Conservation (phyloP, 2,329 filamentous ascomycete genomes). For the Diaporthe velutina region DNA sequence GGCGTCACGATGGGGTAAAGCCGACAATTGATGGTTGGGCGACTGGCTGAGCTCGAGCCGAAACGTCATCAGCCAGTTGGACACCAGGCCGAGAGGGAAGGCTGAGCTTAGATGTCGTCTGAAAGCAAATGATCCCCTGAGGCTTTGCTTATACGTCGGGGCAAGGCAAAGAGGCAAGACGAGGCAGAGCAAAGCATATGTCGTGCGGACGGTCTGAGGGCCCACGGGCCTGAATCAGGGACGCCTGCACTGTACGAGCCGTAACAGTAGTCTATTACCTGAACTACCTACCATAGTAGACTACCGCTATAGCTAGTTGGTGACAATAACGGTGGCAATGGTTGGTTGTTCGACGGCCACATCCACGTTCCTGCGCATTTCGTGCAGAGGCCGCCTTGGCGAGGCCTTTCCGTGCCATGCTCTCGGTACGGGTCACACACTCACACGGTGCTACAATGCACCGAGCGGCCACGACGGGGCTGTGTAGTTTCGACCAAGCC, state of each 20-base stretch:
- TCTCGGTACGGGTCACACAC: constrained; percentile 21
- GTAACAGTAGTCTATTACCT: not conserved
- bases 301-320: no score
- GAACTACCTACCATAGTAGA: no score
- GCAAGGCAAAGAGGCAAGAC: constrained; percentile 22
- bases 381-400: constrained; percentile 36
- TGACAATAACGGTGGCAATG: constrained; percentile 11
- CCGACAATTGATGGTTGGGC: constrained; percentile 26
- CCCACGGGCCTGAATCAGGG: constrained; percentile 27
- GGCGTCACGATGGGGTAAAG: constrained; percentile 3
- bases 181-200: constrained; percentile 26
- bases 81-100: constrained; percentile 11
- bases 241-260: not conserved
- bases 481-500: constrained; percentile 30
- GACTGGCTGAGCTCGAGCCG: constrained; percentile 27
- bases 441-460: constrained; percentile 24
- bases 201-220: constrained; percentile 16
- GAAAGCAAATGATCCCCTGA: constrained; percentile 24
- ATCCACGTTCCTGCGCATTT: constrained; percentile 22
- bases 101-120: constrained; percentile 27
- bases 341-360: not conserved
- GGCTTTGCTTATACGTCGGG: constrained; percentile 25
- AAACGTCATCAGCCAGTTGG: constrained; percentile 31
- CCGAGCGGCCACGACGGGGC: constrained; percentile 16
- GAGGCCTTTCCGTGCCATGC: constrained; percentile 26